Evolutionary conservation across 192 early-diverging fungal genomes (phyloP), one percentile per base, ranked within the genome.

Genomic region (Linnemannia zychae): DNA sequence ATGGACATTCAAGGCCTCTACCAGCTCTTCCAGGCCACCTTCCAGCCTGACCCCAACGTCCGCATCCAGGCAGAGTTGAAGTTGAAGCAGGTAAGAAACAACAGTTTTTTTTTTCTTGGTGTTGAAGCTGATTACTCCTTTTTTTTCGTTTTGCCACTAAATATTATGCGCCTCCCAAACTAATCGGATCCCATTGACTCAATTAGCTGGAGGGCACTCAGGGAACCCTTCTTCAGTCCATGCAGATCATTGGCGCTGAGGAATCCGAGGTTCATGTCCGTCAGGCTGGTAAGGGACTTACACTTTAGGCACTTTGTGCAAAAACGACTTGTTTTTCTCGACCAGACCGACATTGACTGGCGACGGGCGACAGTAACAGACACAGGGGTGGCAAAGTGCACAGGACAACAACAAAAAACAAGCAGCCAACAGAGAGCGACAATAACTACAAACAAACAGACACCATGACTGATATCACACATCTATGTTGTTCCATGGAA

Each of bases 61-160:
- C 96, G 95, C 83, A 94, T 94, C 75, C 92, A 92, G 74, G 97
- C 96, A 40, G 97, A 99, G 78, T 78, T 91, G 72, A 93, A 95
- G 76, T 90, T 99, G 78, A 93, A 94, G 88, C 89, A 92, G 90
- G 95, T 92, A 83, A 38, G 6, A 9, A 71, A 33, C 2, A 15
- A 6, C 2, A 7, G 7, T 48, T 44, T 40, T 66, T 5, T 3
- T 15, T 9, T 74, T 24, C 11, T 49, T 18, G 4, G 16, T 46
- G 15, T 75, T n/a, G n/a, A n/a, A 6, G 18, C 65, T 12, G 4
- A 40, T 34, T 24, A 53, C 31, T 68, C 24, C 52, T 11, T 63
- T 53, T 53, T 53, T 15, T 31, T 48, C 18, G 6, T 24, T 34
- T 57, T 38, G 28, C 37, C 24, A 38, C 37, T 46, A 69, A 36